Percentiles rank a stretch among this genome's conserved stretches.
Evolutionary conservation across 108 stramenopile species (phyloP).

Genomic region (Discostella stelligeroides): DNA sequence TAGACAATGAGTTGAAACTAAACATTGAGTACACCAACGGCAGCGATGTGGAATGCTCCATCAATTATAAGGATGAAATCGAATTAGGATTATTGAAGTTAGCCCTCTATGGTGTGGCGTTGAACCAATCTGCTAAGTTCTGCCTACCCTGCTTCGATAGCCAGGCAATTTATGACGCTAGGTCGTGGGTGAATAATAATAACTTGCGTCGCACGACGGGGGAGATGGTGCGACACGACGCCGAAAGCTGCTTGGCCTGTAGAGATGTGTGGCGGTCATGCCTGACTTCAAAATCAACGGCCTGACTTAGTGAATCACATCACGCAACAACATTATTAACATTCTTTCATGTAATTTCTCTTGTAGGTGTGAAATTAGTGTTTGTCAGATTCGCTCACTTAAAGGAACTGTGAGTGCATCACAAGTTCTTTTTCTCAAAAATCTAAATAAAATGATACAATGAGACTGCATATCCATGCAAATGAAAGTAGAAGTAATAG

Average conservation of each 20-base stretch:
- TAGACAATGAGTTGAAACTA: constrained; percentile 16
- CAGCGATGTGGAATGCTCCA: constrained; percentile 48
- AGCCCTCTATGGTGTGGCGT: constrained; percentile 71
- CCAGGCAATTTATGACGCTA: constrained; percentile 21
- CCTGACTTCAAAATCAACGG: not conserved
- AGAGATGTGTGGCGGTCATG: constrained; percentile 8
- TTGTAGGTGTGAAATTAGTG: too few species aligned
- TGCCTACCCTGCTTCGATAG: constrained; percentile 69
- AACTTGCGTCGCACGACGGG: constrained; percentile 61
- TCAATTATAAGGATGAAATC: constrained; percentile 24
- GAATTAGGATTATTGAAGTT: constrained; percentile 79
- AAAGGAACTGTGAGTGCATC: constrained; percentile 5
- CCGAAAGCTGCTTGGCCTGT: constrained; percentile 65
- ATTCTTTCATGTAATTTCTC: too few species aligned
- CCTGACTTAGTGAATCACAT: not conserved
- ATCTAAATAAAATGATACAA: not conserved
- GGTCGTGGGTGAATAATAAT: constrained; percentile 24
- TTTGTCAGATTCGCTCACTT: too few species aligned
- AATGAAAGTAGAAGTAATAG: not conserved
- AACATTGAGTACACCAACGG: constrained; percentile 9
- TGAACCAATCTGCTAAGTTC: constrained; percentile 61
- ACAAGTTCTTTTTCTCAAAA: constrained; percentile 38
- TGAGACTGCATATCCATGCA: not conserved
- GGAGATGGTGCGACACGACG: constrained; percentile 79
- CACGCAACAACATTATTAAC: too few species aligned